Conservation (phyloP, 2,329 filamentous ascomycete genomes). For the Calonectria pteridis region DNA sequence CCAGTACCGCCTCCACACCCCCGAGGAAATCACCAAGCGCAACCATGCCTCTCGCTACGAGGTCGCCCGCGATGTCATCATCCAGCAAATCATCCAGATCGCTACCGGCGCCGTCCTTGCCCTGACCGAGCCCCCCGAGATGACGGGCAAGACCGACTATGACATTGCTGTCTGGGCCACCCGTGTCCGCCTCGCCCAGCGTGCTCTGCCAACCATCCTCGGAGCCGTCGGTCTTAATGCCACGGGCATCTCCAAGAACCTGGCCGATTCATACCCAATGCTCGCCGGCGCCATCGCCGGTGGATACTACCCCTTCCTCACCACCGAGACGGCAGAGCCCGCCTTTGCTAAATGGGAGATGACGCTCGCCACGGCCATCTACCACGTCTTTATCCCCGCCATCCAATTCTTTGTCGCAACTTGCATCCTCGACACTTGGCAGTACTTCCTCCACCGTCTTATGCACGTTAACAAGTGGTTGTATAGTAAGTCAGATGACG, state of each 20-base stretch:
- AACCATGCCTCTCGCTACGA: constrained; percentile 89
- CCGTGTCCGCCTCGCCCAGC: constrained; percentile 82
- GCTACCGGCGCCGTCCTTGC: constrained; percentile 76
- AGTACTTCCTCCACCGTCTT: constrained; percentile 94
- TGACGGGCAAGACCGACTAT: constrained; percentile 83
- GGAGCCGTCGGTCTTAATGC: constrained; percentile 82
- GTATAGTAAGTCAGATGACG: constrained; percentile 76
- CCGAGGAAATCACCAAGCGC: constrained; percentile 87
- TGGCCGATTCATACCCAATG: constrained; percentile 78
- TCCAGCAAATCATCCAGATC: constrained; percentile 94
- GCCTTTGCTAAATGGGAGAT: constrained; percentile 90
- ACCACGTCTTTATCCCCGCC: constrained; percentile 81
- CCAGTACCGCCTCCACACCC: constrained; percentile 94
- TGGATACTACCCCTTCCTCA: constrained; percentile 82
- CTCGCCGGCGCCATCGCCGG: constrained; percentile 83
- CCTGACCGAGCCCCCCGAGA: constrained; percentile 79
- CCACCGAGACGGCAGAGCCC: constrained; percentile 72
- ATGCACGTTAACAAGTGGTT: constrained; percentile 99
- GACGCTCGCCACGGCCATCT: constrained; percentile 78
- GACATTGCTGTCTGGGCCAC: constrained; percentile 92
- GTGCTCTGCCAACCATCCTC: constrained; percentile 79
- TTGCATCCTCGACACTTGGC: constrained; percentile 91
- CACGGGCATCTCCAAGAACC: constrained; percentile 78
- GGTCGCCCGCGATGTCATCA: constrained; percentile 88
- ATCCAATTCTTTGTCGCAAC: constrained; percentile 83